Conservation (phyloP, 2,329 filamentous ascomycete genomes). For the Chaetomiaceae sp. region DNA sequence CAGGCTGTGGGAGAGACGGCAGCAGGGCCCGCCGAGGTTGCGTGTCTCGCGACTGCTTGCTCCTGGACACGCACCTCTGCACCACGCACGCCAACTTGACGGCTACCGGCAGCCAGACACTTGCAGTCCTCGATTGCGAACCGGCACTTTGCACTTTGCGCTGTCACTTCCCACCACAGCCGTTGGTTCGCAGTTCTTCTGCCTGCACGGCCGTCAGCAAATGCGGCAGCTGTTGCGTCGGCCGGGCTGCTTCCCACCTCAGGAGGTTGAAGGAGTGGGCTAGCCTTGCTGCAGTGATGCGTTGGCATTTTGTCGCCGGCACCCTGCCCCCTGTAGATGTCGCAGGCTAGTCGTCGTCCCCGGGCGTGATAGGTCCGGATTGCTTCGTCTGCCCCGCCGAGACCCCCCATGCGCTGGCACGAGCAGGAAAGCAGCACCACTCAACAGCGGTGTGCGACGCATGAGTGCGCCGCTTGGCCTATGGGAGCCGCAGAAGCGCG, state of each 20-base stretch:
- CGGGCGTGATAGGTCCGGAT: conserved; percentile 39
- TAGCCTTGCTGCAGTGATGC: conserved; percentile 34
- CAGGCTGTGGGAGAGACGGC: too few species aligned
- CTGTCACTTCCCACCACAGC: conserved; percentile 2
- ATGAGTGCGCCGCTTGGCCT: conserved; percentile 30
- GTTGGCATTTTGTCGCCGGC: conserved; percentile 33
- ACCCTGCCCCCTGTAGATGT: conserved; percentile 36
- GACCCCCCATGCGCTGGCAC: conserved; percentile 24
- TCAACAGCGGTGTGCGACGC: conserved; percentile 25
- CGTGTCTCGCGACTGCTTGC: too few species aligned
- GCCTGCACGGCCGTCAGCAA: conserved; percentile 18
- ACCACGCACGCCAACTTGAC: too few species aligned
- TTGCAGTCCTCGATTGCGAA: too few species aligned
- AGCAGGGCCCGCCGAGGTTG: too few species aligned
- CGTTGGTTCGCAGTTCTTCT: conserved; percentile 4
- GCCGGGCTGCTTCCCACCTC: conserved; percentile 6
- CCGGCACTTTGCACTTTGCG: conserved; percentile 5
- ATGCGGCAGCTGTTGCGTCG: conserved; percentile 9
- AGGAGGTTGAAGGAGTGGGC: conserved; percentile 18
- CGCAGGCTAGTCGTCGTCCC: conserved; percentile 30
- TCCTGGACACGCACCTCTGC: neutral
- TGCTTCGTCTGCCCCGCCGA: conserved; percentile 32
- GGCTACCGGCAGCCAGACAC: too few species aligned
- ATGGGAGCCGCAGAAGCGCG: conserved; percentile 33
- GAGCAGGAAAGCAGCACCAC: conserved; percentile 34